Conservation (phyloP, 108 stramenopile species). For the Skeletonema marinoi region DNA sequence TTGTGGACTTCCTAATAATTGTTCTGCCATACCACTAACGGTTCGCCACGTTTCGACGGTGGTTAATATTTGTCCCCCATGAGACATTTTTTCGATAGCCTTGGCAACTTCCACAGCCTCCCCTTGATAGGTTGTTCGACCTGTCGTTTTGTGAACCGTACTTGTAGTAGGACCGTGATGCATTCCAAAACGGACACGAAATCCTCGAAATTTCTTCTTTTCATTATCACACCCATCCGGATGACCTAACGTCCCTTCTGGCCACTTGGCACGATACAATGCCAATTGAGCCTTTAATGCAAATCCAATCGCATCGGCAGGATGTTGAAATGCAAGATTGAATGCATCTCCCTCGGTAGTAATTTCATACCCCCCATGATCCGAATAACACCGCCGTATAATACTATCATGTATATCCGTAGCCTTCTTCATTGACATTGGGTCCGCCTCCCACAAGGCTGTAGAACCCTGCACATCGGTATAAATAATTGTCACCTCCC, state of each 20-base stretch:
- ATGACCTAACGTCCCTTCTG: slow-evolving; percentile 38
- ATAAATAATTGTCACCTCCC: slow-evolving; percentile 48
- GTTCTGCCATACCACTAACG: slow-evolving; percentile 44
- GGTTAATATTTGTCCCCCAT: slow-evolving; percentile 55
- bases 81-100: slow-evolving; percentile 46
- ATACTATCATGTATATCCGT: slow-evolving; percentile 51
- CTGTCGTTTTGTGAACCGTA: slow-evolving; percentile 40
- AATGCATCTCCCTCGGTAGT: slow-evolving; percentile 54
- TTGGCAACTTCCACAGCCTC: slow-evolving; percentile 51
- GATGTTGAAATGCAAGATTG: slow-evolving; percentile 53
- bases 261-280: slow-evolving; percentile 46
- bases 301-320: slow-evolving; percentile 52
- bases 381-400: slow-evolving; percentile 41
- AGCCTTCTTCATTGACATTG: slow-evolving; percentile 48
- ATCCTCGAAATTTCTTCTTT: slow-evolving; percentile 45
- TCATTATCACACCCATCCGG: slow-evolving; percentile 30
- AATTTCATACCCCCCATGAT: slow-evolving; percentile 54
- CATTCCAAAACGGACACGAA: slow-evolving; percentile 54
- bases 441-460: slow-evolving; percentile 52
- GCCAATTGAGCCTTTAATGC: slow-evolving; percentile 35
- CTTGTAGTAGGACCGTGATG: slow-evolving; percentile 44
- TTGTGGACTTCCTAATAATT: slow-evolving; percentile 46
- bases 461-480: slow-evolving; percentile 62
- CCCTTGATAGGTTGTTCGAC: slow-evolving; percentile 40
- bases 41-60: slow-evolving; percentile 48